Percentiles rank a stretch among this genome's conserved stretches.
phyloP scores from a whole-genome alignment of 495 filamentous ascomycete species.

The Aspergillus baeticus region DNA sequence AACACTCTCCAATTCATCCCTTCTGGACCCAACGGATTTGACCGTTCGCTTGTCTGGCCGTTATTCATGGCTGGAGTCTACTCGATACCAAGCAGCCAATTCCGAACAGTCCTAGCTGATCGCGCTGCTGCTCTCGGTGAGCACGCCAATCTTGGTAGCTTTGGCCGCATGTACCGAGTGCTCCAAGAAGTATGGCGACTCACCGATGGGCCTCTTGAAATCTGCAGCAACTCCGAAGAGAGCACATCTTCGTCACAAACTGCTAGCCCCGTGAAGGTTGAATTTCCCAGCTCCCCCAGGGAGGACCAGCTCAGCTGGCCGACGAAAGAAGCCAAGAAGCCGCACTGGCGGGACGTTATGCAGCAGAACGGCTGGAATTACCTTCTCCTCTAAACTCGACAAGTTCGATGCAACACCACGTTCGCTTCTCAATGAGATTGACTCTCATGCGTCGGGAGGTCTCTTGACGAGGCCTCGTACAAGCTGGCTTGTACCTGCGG shows the following conservation, averaged over 20 bases:
- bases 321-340: constrained; percentile 12
- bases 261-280: constrained; percentile 21
- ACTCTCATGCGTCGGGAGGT: constrained; percentile 16
- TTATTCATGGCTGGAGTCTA: constrained; percentile 80
- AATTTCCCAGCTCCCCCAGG: constrained; percentile 21
- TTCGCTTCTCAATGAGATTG: constrained; percentile 18
- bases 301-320: constrained; percentile 10
- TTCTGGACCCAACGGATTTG: constrained; percentile 75
- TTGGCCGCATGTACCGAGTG: constrained; percentile 77
- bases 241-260: constrained; percentile 9
- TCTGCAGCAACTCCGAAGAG: constrained; percentile 27
- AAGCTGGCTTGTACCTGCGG: constrained; percentile 22
- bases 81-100: constrained; percentile 64
- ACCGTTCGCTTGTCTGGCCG: constrained; percentile 91
- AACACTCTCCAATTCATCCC: constrained; percentile 75
- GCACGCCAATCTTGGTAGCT: constrained; percentile 74
- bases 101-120: constrained; percentile 73
- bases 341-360: constrained; percentile 97
- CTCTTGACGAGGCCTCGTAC: constrained; percentile 21
- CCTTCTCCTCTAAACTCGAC: constrained; percentile 74
- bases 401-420: constrained; percentile 20
- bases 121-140: constrained; percentile 71
- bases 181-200: constrained; percentile 81
- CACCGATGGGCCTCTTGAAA: constrained; percentile 51
- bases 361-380: constrained; percentile 87